A percentile compares a stretch with the other conserved stretches of the same genome.
phyloP scores from a whole-genome alignment of 805 yeast species.

The Saturnispora halmiae region DNA sequence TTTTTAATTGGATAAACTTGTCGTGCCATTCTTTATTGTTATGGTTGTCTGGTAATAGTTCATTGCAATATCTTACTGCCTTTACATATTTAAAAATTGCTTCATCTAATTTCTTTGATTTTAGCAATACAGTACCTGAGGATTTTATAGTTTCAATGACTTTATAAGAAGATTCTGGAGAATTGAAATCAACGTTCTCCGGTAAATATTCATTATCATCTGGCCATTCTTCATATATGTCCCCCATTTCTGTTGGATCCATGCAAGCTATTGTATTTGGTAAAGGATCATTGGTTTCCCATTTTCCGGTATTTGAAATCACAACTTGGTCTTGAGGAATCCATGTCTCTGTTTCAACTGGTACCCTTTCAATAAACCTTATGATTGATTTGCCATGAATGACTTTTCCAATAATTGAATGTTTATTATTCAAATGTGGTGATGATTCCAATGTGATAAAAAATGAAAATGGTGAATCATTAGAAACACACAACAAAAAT shows the following conservation, averaged over 20 bases:
- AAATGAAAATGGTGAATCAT: conserved; percentile 56
- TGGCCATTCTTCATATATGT: conserved; percentile 66
- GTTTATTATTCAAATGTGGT: conserved; percentile 69
- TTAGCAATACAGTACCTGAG: conserved; percentile 55
- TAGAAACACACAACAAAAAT: conserved; percentile 57
- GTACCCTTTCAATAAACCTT: conserved; percentile 50
- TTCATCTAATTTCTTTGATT: conserved; percentile 39
- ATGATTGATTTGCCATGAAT: conserved; percentile 59
- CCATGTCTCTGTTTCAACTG: conserved; percentile 26
- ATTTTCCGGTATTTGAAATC: conserved; percentile 53
- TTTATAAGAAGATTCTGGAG: conserved; percentile 35
- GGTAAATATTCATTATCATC: conserved; percentile 56
- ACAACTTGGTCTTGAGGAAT: conserved; percentile 36
- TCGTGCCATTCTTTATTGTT: conserved; percentile 43
- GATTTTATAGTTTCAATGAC: conserved; percentile 53
- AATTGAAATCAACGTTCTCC: conserved; percentile 40
- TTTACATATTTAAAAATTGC: conserved; percentile 59
- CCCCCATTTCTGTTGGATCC: conserved; percentile 55
- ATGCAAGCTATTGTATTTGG: conserved; percentile 60
- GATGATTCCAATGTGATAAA: conserved; percentile 62
- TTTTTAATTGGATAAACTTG: conserved; percentile 43
- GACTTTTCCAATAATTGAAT: conserved; percentile 70
- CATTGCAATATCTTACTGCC: conserved; percentile 60
- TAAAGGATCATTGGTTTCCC: conserved; percentile 42
- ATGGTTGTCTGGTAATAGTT: conserved; percentile 61